Evolutionary conservation across 768 basidiomycete genomes (phyloP).

Genomic region (Tulasnella sp.): DNA sequence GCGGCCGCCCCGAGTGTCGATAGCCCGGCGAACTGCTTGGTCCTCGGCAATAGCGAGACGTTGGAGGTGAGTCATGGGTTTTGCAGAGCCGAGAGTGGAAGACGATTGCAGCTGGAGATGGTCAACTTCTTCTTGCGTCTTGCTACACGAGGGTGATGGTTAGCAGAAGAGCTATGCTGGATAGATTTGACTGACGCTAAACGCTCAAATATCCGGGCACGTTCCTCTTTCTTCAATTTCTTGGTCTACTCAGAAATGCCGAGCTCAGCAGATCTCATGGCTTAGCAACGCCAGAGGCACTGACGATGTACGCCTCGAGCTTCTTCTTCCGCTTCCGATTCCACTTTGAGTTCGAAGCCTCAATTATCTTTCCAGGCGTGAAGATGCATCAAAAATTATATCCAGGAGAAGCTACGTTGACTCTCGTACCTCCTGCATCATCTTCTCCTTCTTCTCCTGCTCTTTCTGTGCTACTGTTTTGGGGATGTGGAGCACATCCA

Average conservation of each 20-base stretch:
- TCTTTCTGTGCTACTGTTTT: constrained; percentile 68
- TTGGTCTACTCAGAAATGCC: constrained; percentile 62
- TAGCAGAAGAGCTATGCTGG: too few relatives aligned
- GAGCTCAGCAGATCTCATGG: neutral
- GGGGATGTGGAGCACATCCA: constrained; percentile 60
- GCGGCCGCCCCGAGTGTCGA: constrained; percentile 44
- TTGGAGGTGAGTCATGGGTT: constrained; percentile 61
- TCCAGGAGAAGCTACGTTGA: neutral
- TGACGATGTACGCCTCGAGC: constrained; percentile 89
- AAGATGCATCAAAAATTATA: neutral
- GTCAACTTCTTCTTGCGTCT: constrained; percentile 71
- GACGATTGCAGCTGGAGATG: constrained; percentile 73
- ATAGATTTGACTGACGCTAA: constrained; percentile 63
- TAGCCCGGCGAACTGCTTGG: constrained; percentile 50
- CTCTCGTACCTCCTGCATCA: constrained; percentile 62
- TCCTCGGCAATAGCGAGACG: constrained; percentile 63
- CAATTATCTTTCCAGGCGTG: constrained; percentile 32
- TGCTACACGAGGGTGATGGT: constrained; percentile 50
- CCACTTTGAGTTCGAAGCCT: constrained; percentile 62
- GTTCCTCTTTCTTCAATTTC: constrained; percentile 89
- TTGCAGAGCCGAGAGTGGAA: constrained; percentile 80
- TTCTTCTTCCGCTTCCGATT: constrained; percentile 84
- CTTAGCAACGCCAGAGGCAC: constrained; percentile 40
- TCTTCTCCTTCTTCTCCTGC: constrained; percentile 58
- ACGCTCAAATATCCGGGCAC: constrained; percentile 74